Percentiles rank a stretch among this genome's conserved stretches.
phyloP scores from a whole-genome alignment of 805 yeast species.

The Zygotorulaspora sp. region DNA sequence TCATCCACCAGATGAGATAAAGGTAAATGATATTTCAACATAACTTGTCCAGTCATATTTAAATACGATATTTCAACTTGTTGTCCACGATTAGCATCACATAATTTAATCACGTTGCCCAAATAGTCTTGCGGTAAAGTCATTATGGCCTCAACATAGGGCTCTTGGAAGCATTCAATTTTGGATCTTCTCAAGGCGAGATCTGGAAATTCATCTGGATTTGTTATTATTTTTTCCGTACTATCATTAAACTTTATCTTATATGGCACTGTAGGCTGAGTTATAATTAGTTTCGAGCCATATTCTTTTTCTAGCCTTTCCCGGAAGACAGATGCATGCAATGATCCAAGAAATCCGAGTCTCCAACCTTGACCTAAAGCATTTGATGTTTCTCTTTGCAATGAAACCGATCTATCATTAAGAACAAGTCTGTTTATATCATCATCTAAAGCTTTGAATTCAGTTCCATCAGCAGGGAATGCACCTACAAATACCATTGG shows the following conservation, averaged over 20 bases:
- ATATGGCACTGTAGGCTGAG: conserved; percentile 96
- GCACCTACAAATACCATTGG: conserved; percentile 99
- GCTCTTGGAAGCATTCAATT: conserved; percentile 60
- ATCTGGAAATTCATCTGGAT: conserved; percentile 92
- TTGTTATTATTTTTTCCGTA: conserved; percentile 60
- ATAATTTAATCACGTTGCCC: conserved; percentile 80
- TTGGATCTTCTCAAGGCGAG: conserved; percentile 35
- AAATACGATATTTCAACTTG: conserved; percentile 76
- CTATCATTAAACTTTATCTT: conserved; percentile 67
- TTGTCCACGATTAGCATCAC: conserved; percentile 78
- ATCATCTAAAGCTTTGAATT: conserved; percentile 84
- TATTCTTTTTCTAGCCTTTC: conserved; percentile 90
- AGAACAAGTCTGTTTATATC: conserved; percentile 81
- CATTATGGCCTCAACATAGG: conserved; percentile 85
- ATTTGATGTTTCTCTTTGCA: conserved; percentile 85
- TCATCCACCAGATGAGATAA: conserved; percentile 89
- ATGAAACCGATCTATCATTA: conserved; percentile 86
- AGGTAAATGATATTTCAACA: conserved; percentile 76
- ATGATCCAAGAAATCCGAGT: conserved; percentile 86
- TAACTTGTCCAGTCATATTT: conserved; percentile 67
- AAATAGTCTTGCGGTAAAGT: conserved; percentile 86
- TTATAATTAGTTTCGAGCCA: conserved; percentile 85
- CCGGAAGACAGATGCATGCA: conserved; percentile 92
- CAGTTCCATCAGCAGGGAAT: conserved; percentile 91
- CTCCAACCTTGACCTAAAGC: conserved; percentile 99